Base-by-base conservation (phyloP, 441 rosid genomes). In the Viola pubescens region DNA sequence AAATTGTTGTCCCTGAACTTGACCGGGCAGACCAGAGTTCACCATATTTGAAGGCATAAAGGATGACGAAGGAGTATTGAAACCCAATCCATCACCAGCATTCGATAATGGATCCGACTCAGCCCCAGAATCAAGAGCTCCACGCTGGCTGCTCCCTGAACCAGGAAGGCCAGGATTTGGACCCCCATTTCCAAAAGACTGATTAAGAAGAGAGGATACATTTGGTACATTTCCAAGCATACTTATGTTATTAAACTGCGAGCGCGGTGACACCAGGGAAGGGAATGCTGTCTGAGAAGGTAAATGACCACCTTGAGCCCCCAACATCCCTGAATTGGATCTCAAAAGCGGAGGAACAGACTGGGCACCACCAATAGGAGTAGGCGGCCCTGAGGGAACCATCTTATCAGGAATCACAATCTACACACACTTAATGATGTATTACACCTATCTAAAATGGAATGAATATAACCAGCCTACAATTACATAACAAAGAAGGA, bases 361-460 rank as follows among this genome's bases (percentile, higher is more conserved):
- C 75, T 82, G 97, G 46, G 87, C 76, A 72, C 89, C 86, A 59
- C 94, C 86, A 57, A 81, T 79, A 7, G 94, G 91, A 55, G 88
- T 82, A 56, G 95, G 84, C 64, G 83, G 81, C 65, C 96, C 97
- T 37, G 97, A 80, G 43, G 83, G 91, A 60, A 87, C 85, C 98
- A 92, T 92, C 60, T 70, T 80, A 75, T 60, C 63, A 60, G 60
- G 68, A 69, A 71, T 71, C 60, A 74, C 73, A 74, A 76, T 65
- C 70, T 61, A 70, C 61, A 59, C 69, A 60, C 67, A 71, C 77
- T 62, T 58, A 34, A 62, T 37, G 26, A 62, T 69, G 56, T 47
- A 56, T 47, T 54, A 73, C 52, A 52, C 62, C 73, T 64, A 76
- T 58, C 79, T 78, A 81, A 73, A 76, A 72, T 58, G 70, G 60